Evolutionary conservation across 2,329 filamentous ascomycete genomes (phyloP), one percentile per base, ranked within the genome.

Genomic region (Verticillium alfalfae): DNA sequence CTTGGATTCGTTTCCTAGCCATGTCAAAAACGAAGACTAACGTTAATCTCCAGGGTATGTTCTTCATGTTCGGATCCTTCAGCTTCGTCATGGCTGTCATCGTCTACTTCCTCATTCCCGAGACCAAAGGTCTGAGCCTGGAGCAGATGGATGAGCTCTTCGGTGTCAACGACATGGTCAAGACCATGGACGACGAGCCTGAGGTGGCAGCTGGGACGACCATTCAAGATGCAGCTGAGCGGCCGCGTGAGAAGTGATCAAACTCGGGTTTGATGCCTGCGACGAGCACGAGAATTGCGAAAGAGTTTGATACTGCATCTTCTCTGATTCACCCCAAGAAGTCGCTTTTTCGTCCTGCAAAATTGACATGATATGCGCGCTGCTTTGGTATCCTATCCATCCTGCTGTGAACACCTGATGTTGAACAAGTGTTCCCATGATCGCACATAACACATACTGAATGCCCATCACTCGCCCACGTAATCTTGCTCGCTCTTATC

Each of bases 131-230:
- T 39, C 69, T 82, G 62, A 78, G 78, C 54, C 77, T 89, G 63
- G 86, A 89, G 74, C 83, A 81, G 71, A 88, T 88, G 85, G 84
- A 88, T 69, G 84, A 88, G 67, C 76, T 89, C 16, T 89, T 89
- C 70, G 86, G 86, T 56, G 78, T 87, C 57, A 83, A 82, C 4
- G 81, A 85, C 63, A 66, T 80, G 37, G 61, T 65, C 59, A 65
- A 71, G 63, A 60, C 70, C 5, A 70, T 75, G 12, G 67, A 69
- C 7, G 73, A 66, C 18, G 72, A 76, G 66, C 66, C 70, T 1
- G 72, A 72, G 66, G 61, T 61, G 18, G 45, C 45, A 1, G 45
- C n/a, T 58, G 61, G 56, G 62, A 67, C 65, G 67, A 67, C 80
- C 79, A 78, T 73, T 78, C 64, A 78, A 81, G 65, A 78, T 76